phyloP scores from a whole-genome alignment of 2,329 filamentous ascomycete genomes.

The Zymoseptoria crescenta region DNA sequence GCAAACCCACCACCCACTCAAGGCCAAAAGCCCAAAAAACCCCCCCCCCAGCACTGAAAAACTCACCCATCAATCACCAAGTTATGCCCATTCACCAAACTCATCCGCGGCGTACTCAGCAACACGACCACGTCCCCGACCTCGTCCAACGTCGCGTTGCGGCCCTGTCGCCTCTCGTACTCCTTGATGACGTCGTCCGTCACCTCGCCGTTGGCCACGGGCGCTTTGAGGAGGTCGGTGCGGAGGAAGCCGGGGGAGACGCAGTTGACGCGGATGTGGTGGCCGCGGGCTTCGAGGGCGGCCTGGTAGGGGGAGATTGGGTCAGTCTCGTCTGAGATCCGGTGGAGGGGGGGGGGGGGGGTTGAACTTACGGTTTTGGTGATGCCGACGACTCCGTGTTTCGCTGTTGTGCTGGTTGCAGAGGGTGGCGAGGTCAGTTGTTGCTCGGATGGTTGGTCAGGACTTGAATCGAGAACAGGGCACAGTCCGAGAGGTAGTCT shows the following conservation, averaged over 20 bases:
- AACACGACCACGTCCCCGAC: conserved; percentile 23
- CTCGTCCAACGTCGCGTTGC: conserved; percentile 17
- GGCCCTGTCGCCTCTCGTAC: conserved; percentile 19
- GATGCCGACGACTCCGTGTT: conserved; percentile 37
- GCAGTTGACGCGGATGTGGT: conserved; percentile 30
- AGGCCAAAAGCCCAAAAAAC: too few relatives aligned
- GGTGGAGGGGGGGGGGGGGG: too few relatives aligned
- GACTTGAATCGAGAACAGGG: too few relatives aligned
- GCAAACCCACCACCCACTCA: background rate
- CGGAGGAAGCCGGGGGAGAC: conserved; percentile 27
- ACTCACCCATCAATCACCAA: conserved; percentile 15
- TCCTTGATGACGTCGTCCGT: conserved; percentile 9
- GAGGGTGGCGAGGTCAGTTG: too few relatives aligned
- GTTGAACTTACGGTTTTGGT: conserved; percentile 28
- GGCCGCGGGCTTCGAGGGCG: conserved; percentile 26
- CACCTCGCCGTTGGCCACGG: conserved; percentile 8
- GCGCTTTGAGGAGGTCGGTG: conserved; percentile 17
- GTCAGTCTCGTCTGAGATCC: too few relatives aligned
- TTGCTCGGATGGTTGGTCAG: too few relatives aligned
- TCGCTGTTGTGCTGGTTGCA: conserved; percentile 29
- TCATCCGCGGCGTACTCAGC: conserved; percentile 21
- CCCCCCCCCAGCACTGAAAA: background rate
- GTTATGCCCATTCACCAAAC: conserved; percentile 21
- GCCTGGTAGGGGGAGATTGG: conserved; percentile 1
- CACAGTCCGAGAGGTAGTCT: too few relatives aligned